phyloP scores from a whole-genome alignment of 305 asterid species.

The Fraxinus albicans region DNA sequence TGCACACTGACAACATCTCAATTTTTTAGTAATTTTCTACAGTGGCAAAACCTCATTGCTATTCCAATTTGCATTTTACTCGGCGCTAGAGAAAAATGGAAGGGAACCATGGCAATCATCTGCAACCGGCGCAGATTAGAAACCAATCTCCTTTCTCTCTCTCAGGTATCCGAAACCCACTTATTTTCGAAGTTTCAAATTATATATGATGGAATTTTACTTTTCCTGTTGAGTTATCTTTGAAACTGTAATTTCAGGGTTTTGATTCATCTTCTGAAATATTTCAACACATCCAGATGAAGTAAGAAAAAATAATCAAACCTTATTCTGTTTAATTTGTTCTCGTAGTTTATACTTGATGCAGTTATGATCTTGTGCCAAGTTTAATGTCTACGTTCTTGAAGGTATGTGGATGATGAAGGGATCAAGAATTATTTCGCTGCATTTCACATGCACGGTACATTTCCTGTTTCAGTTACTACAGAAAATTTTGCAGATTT shows the following conservation, averaged over 20 bases:
- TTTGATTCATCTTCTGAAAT: conserved; percentile 67
- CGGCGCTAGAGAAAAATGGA: conserved; percentile 37
- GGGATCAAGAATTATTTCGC: conserved; percentile 85
- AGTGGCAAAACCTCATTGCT: conserved; percentile 82
- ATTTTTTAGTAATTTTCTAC: not conserved
- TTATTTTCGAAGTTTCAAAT: not conserved
- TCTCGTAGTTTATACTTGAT: not conserved
- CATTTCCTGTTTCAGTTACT: conserved; percentile 47
- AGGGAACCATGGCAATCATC: conserved; percentile 49
- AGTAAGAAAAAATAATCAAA: conserved; percentile 32
- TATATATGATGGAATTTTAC: not conserved
- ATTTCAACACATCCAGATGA: conserved; percentile 60
- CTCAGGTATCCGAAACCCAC: conserved; percentile 44
- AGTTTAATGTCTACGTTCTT: conserved; percentile 2
- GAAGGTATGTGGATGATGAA: conserved; percentile 77
- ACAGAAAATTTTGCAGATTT: conserved; percentile 60
- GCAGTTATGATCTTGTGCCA: not conserved
- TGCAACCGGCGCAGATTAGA: conserved; percentile 68
- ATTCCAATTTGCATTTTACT: conserved; percentile 76
- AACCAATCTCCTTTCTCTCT: conserved; percentile 63
- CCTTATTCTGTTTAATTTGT: not conserved
- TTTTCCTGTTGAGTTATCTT: not conserved
- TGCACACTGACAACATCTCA: not conserved
- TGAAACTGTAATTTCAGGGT: conserved; percentile 42
- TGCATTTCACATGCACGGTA: conserved; percentile 73